phyloP scores from a whole-genome alignment of 495 filamentous ascomycete species.

The Penicillium desertorum region DNA sequence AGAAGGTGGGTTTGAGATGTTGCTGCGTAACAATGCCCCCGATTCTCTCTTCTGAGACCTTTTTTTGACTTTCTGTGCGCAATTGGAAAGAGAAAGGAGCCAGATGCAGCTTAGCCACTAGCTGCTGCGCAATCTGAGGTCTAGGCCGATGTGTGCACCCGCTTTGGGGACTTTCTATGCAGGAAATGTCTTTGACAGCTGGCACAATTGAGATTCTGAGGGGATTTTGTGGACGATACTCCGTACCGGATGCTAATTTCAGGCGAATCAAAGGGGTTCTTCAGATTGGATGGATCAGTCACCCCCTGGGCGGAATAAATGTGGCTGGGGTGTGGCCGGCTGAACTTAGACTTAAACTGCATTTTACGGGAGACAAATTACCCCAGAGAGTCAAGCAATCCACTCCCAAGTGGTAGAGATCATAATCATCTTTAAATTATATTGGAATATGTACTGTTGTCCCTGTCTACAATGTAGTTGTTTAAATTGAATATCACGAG shows the following conservation, averaged over 20 bases:
- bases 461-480: background rate
- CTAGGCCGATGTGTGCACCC: conserved; percentile 35
- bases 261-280: conserved; percentile 5
- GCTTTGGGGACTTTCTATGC: conserved; percentile 27
- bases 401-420: background rate
- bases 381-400: background rate
- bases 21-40: conserved; percentile 2
- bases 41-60: background rate
- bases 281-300: background rate
- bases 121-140: conserved; percentile 34
- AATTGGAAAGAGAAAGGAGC: conserved; percentile 21
- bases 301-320: conserved; percentile 10
- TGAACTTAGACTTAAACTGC: conserved; percentile 2
- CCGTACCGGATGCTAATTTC: background rate
- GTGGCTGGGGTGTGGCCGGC: conserved; percentile 16
- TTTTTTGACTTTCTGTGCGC: conserved; percentile 20
- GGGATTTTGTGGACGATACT: background rate
- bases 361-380: conserved; percentile 4
- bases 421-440: background rate
- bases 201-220: background rate
- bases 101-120: conserved; percentile 33
- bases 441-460: background rate
- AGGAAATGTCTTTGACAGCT: conserved; percentile 12
- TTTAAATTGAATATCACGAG: background rate
- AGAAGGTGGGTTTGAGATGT: background rate